Base-by-base conservation (phyloP, 2,329 filamentous ascomycete genomes). In the Ceratocystis alfenasii region DNA sequence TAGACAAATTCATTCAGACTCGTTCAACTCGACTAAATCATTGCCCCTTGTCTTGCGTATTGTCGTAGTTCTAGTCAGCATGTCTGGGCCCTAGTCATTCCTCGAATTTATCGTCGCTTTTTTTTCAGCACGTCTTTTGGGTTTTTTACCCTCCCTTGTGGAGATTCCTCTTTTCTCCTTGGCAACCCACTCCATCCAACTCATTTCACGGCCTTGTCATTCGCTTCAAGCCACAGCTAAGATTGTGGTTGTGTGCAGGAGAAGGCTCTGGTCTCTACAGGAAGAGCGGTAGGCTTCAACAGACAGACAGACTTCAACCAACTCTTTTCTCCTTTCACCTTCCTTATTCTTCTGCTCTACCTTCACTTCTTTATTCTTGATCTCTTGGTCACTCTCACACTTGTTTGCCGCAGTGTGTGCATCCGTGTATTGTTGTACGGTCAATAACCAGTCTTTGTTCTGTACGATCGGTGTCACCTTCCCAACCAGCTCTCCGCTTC, bases 151-250 rank as follows among this genome's bases (percentile, higher is more conserved):
- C 41, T 63, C 44, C 41, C 50, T 50, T 36, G 45, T 41, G 62
- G 10, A 10, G 33, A 59, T 41, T 65, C 64, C 59, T 59, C 25
- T 59, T 59, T 59, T 36, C 55, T 59, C 55, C 55, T 59, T 59
- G 55, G 30, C 28, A 36, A 59, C 28, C 28, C 55, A 36, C 55
- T 65, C 30, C 41, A 25, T 30, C 20, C 15, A 22, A 44, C 25
- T 65, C 50, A 62, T 62, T 65, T 63, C 33, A 41, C 33, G 25
- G 30, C 30, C 41, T 41, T 59, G 46, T 65, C 22, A 55, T 28
- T 63, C 28, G 61, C 41, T 30, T 48, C 61, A 63, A 63, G 61
- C 61, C 61, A 63, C 44, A 36, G 28, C 61, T 63, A 22, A 36
- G 46, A 63, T 48, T 63, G 61, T 63, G 28, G 8, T n/a, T 59